Conservation (phyloP, 2,329 filamentous ascomycete genomes). For the Xylariomycetidae sp. region DNA sequence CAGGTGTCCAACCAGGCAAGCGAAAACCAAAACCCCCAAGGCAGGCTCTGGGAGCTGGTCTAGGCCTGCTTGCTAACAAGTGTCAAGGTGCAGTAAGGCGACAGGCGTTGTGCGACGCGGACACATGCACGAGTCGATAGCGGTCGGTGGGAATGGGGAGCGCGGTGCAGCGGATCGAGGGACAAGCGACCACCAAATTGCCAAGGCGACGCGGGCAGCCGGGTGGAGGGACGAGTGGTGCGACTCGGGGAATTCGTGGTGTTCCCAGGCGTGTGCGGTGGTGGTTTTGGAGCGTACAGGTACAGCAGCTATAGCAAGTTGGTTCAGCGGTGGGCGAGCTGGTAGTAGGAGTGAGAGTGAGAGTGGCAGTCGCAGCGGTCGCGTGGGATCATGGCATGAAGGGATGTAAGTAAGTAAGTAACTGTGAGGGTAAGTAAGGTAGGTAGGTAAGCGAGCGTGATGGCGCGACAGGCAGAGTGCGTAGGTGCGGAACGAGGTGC, state of each 20-base stretch:
- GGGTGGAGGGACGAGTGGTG: slow-evolving; percentile 14
- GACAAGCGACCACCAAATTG: background rate
- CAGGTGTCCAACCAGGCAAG: background rate
- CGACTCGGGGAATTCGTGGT: slow-evolving; percentile 12
- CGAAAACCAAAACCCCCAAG: too few relatives aligned
- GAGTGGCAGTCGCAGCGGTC: too few relatives aligned
- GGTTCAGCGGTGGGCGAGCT: background rate
- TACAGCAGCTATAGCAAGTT: too few relatives aligned
- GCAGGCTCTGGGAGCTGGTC: background rate
- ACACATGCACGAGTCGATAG: background rate
- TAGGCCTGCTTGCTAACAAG: background rate
- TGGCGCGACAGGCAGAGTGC: too few relatives aligned
- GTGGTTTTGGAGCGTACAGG: too few relatives aligned
- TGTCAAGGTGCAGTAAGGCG: background rate
- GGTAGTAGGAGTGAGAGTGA: background rate
- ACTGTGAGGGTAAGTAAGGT: too few relatives aligned
- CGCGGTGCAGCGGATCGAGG: background rate
- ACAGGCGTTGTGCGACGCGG: background rate
- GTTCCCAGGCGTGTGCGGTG: too few relatives aligned
- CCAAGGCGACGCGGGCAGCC: slow-evolving; percentile 13
- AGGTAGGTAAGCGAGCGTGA: too few relatives aligned
- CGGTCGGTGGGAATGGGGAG: background rate
- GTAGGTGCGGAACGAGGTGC: too few relatives aligned
- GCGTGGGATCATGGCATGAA: too few relatives aligned
- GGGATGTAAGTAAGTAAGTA: too few relatives aligned